These are phyloP conservation scores for Bipolaris sorokiniana DNA, from an alignment of 2,329 filamentous ascomycete species.

Conservation along the genomic window DNA sequence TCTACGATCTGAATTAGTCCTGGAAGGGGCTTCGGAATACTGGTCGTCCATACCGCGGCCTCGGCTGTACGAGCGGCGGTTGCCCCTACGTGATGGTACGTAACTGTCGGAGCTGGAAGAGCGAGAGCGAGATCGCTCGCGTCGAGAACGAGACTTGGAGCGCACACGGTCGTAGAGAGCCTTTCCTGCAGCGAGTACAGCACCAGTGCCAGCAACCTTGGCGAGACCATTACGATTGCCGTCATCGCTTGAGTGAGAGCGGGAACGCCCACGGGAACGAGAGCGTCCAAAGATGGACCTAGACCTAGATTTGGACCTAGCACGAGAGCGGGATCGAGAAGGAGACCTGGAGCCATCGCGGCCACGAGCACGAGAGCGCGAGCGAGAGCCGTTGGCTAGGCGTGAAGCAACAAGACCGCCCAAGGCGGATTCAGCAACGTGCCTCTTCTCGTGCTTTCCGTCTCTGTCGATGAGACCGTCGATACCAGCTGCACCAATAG, in stretches of 20 bases:
- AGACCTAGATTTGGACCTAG: slow-evolving; percentile 58
- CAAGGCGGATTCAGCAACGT: slow-evolving; percentile 84
- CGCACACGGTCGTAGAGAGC: slow-evolving; percentile 62
- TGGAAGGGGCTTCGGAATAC: slow-evolving; percentile 45
- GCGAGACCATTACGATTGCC: slow-evolving; percentile 53
- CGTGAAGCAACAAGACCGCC: slow-evolving; percentile 87
- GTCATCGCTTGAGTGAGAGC: slow-evolving; percentile 55
- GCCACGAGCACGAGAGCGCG: slow-evolving; percentile 59
- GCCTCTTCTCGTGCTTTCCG: slow-evolving; percentile 76
- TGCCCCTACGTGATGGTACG: slow-evolving; percentile 56
- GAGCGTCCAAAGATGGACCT: slow-evolving; percentile 50
- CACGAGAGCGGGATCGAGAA: slow-evolving; percentile 70
- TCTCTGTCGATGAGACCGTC: slow-evolving; percentile 75
- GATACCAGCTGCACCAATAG: slow-evolving; percentile 82
- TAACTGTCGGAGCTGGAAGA: slow-evolving; percentile 58
- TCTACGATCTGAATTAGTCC: slow-evolving; percentile 49
- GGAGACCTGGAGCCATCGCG: slow-evolving; percentile 49
- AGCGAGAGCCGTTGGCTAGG: slow-evolving; percentile 78
- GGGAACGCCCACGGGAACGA: slow-evolving; percentile 54
- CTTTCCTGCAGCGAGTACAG: slow-evolving; percentile 58
- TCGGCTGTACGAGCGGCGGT: slow-evolving; percentile 47
- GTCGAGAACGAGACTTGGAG: slow-evolving; percentile 58
- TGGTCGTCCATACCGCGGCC: slow-evolving; percentile 54
- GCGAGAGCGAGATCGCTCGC: slow-evolving; percentile 45
- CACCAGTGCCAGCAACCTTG: slow-evolving; percentile 57